Conservation (phyloP, 495 filamentous ascomycete genomes). For the Hyaloscypha variabilis region DNA sequence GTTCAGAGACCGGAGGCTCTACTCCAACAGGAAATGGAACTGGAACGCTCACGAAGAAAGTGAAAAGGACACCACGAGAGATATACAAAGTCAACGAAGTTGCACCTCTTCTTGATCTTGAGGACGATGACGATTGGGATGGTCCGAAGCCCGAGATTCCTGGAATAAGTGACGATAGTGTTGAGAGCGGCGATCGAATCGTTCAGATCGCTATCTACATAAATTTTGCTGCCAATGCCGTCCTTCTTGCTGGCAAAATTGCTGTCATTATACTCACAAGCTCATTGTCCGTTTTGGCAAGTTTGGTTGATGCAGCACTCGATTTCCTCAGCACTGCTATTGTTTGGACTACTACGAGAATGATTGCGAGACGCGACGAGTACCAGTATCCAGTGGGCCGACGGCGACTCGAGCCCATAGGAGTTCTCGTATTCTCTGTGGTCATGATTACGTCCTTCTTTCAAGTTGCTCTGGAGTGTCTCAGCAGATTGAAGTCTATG, state of each 20-base stretch:
- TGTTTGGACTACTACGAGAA: conserved; percentile 77
- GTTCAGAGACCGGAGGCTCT: conserved; percentile 3
- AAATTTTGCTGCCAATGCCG: conserved; percentile 81
- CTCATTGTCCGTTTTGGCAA: conserved; percentile 86
- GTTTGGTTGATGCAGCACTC: conserved; percentile 83
- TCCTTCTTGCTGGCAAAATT: conserved; percentile 79
- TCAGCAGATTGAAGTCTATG: conserved; percentile 62
- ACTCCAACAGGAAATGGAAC: conserved; percentile 4
- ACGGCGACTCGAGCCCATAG: conserved; percentile 75
- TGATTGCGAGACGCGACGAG: conserved; percentile 75
- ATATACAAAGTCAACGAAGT: conserved; percentile 75
- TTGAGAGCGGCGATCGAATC: conserved; percentile 65
- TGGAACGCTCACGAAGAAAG: conserved; percentile 40
- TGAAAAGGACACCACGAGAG: conserved; percentile 79
- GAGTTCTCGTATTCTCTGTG: conserved; percentile 77
- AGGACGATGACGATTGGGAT: conserved; percentile 32
- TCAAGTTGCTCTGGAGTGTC: conserved; percentile 77
- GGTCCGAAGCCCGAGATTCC: conserved; percentile 50
- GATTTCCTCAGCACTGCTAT: conserved; percentile 89
- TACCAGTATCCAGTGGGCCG: conserved; percentile 85
- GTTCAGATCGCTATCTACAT: conserved; percentile 82
- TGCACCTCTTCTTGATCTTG: conserved; percentile 21
- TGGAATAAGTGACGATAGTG: conserved; percentile 56
- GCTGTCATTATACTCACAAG: conserved; percentile 76
- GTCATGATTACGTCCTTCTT: conserved; percentile 88